These are phyloP conservation scores for Penicillium sp. DNA, from an alignment of 2,329 filamentous ascomycete species.

Conservation along the genomic window DNA sequence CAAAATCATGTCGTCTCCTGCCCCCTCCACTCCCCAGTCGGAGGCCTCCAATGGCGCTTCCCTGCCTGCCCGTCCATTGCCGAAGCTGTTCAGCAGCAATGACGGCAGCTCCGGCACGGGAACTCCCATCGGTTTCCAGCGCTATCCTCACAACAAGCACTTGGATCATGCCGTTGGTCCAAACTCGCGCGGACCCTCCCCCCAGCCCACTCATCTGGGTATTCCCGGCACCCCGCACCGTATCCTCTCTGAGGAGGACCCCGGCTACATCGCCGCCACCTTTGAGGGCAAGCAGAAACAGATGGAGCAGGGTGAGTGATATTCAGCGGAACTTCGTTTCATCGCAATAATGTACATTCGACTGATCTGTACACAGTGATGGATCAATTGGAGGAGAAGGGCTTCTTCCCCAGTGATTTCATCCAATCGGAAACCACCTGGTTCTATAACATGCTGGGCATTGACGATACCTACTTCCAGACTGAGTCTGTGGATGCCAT, in stretches of 20 bases:
- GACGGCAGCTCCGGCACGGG: slow-evolving; percentile 43
- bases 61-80: slow-evolving; percentile 33
- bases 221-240: slow-evolving; percentile 74
- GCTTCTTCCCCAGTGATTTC: slow-evolving; percentile 83
- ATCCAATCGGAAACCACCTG: slow-evolving; percentile 85
- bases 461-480: slow-evolving; percentile 98
- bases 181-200: slow-evolving; percentile 73
- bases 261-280: slow-evolving; percentile 91
- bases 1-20: slow-evolving; percentile 36
- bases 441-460: slow-evolving; percentile 98
- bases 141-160: slow-evolving; percentile 58
- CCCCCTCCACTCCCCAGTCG: slow-evolving; percentile 30
- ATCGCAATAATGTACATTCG: no score
- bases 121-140: slow-evolving; percentile 48
- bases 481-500: slow-evolving; percentile 86
- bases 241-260: slow-evolving; percentile 82
- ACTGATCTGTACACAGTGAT: no score
- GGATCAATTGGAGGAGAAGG: slow-evolving; percentile 74
- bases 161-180: slow-evolving; percentile 59
- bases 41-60: slow-evolving; percentile 33
- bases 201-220: slow-evolving; percentile 83
- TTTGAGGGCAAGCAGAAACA: slow-evolving; percentile 93
- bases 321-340: no score
- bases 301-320: slow-evolving; percentile 73
- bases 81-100: slow-evolving; percentile 38